Evolutionary conservation across 2,329 filamentous ascomycete genomes (phyloP).

Genomic region (Metarhizium album): DNA sequence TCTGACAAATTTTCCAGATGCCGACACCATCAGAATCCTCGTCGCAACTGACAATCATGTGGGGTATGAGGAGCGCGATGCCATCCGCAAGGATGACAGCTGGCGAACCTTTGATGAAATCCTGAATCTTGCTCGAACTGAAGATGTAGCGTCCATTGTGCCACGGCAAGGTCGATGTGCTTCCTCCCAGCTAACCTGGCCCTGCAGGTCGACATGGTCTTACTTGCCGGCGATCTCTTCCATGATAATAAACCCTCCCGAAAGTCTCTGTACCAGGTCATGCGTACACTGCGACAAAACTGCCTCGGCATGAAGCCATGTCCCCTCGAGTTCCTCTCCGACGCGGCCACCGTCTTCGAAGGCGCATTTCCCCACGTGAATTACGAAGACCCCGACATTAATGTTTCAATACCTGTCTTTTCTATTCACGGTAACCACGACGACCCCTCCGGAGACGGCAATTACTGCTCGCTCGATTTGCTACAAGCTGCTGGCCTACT

Average conservation of each 20-base stretch:
- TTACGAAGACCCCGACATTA: constrained; percentile 95
- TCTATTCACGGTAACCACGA: constrained; percentile 98
- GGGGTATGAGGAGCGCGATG: constrained; percentile 86
- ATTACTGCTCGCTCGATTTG: constrained; percentile 81
- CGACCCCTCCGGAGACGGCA: constrained; percentile 92
- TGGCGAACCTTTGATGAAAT: constrained; percentile 95
- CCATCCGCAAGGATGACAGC: constrained; percentile 91
- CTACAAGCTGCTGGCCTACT: constrained; percentile 83
- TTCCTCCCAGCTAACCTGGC: neutral
- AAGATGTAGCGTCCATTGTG: constrained; percentile 50
- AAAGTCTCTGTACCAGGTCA: constrained; percentile 94
- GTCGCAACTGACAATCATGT: constrained; percentile 97
- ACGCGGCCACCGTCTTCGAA: constrained; percentile 83
- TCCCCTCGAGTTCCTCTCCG: constrained; percentile 87
- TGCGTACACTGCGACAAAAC: constrained; percentile 86
- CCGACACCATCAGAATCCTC: constrained; percentile 89
- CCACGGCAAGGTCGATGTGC: neutral
- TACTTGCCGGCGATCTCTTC: constrained; percentile 89
- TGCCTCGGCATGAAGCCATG: constrained; percentile 93
- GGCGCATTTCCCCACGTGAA: constrained; percentile 90
- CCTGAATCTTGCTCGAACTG: constrained; percentile 73
- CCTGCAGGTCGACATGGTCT: constrained; percentile 76
- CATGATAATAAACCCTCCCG: constrained; percentile 97
- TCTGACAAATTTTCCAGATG: constrained; percentile 22
- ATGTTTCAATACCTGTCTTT: constrained; percentile 92